A percentile compares a stretch with the other conserved stretches of the same genome.
These are phyloP conservation scores for Nannizzia gypsea DNA, from an alignment of 2,329 filamentous ascomycete species.

Conservation along the genomic window DNA sequence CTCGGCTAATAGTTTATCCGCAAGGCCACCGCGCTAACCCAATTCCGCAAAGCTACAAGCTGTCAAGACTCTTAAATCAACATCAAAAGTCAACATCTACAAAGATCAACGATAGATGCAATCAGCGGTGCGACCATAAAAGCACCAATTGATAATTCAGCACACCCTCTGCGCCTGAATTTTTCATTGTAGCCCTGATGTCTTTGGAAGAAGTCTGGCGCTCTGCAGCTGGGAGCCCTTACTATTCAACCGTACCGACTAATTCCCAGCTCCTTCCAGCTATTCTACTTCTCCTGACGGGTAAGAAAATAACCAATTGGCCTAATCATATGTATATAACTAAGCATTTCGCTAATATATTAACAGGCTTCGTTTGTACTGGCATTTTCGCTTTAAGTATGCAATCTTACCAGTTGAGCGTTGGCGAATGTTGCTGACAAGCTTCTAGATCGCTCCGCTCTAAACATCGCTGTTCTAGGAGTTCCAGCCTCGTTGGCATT, in stretches of 20 bases:
- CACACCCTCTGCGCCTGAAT: neutral
- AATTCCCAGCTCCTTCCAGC: conserved; percentile 71
- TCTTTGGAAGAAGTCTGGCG: conserved; percentile 87
- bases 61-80: neutral
- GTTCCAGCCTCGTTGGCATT: conserved; percentile 78
- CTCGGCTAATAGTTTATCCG: neutral
- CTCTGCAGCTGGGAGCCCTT: conserved; percentile 77
- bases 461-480: conserved; percentile 65
- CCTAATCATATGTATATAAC: neutral
- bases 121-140: too few species aligned
- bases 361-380: conserved; percentile 52
- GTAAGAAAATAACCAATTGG: conserved; percentile 26
- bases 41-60: neutral
- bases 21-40: neutral
- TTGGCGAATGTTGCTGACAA: conserved; percentile 8
- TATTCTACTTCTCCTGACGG: conserved; percentile 60
- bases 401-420: conserved; percentile 18
- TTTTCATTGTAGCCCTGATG: conserved; percentile 26
- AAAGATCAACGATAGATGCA: neutral
- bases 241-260: conserved; percentile 68
- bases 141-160: neutral
- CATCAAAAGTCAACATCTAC: neutral
- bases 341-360: neutral
- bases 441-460: conserved; percentile 63
- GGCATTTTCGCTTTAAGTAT: conserved; percentile 79